Base-by-base conservation (phyloP, 805 yeast species). In the Starmerella geochares region DNA sequence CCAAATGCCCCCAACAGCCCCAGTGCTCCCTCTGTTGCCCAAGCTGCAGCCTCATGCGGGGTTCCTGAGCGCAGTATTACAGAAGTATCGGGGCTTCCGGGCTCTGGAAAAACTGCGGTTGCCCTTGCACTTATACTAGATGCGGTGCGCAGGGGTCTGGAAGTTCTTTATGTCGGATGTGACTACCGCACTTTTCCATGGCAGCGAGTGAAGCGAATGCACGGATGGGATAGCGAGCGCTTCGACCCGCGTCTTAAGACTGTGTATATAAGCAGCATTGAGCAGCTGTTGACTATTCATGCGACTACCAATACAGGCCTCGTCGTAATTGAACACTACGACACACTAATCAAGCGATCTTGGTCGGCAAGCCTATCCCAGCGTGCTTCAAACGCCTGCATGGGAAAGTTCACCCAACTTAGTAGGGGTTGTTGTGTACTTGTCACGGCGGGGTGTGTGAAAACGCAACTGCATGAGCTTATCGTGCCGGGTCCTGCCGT, bases 31-130 rank as follows among this genome's bases (percentile, higher is more conserved):
- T n/a, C n/a, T n/a, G n/a, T n/a, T n/a, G n/a, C n/a, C n/a, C n/a
- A 11, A 14, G 43, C 31, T 3, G 41, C 14, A 14, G n/a, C 8
- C 25, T 19, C 24, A 16, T 24, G 21, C 2, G 51, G 60, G 11
- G 19, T 56, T 3, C 56, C 60, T 0, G 10, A 25, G 11, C 24
- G 19, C 16, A 46, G 47, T 31, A 3, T 56, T 17, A 48, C 56
- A 4, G 65, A 64, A 41, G n/a, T 63, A 3, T 44, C 58, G 1
- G 66, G 66, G 3, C 58, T 60, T 3, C 65, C 66, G 0, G 67
- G 64, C 5, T 33, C 54, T 2, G 67, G 66, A 4, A 62, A 59
- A 44, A 60, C 63, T 2, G 45, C 58, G 9, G 14, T 63, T 0
- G 59, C 51, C 14, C 54, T 62, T 16, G 25, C 47, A 7, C 49